phyloP scores from a whole-genome alignment of 2,329 filamentous ascomycete genomes.

The Paracamarosporium sp. region DNA sequence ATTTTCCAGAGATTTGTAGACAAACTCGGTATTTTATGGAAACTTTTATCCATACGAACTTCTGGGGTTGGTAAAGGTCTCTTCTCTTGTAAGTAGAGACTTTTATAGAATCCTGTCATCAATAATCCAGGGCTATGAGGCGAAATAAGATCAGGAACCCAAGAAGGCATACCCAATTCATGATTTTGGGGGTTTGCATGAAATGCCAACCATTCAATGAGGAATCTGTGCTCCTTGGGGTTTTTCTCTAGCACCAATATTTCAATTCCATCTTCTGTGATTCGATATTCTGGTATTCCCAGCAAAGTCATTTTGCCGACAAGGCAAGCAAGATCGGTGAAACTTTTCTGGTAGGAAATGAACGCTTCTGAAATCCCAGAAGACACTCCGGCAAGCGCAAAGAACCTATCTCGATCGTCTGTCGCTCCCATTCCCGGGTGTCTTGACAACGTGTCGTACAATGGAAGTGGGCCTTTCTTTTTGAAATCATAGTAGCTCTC shows the following conservation, averaged over 20 bases:
- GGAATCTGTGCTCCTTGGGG: background rate
- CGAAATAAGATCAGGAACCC: conserved; percentile 15
- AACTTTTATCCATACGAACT: background rate
- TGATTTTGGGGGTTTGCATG: conserved; percentile 11
- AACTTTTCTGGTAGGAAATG: conserved; percentile 7
- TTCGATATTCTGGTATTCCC: background rate
- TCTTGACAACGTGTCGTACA: conserved; percentile 7
- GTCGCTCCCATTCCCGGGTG: conserved; percentile 14
- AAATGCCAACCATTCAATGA: conserved; percentile 12
- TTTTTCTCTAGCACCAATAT: background rate
- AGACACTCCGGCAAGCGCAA: conserved; percentile 14
- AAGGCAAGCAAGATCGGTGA: conserved; percentile 7
- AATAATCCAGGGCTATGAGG: conserved; percentile 9
- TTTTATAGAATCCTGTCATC: conserved; percentile 15
- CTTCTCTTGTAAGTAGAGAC: background rate
- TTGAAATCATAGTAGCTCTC: conserved; percentile 6
- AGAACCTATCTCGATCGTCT: conserved; percentile 18
- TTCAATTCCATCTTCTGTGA: background rate
- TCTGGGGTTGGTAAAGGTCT: conserved; percentile 6
- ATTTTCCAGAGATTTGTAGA: background rate
- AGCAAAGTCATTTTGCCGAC: conserved; percentile 11
- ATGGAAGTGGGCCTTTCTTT: conserved; percentile 13
- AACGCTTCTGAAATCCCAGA: conserved; percentile 3
- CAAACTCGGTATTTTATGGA: background rate
- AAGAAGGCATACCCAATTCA: conserved; percentile 10